phyloP scores from a whole-genome alignment of 129 eudicot species.

The Cynara cardunculus region DNA sequence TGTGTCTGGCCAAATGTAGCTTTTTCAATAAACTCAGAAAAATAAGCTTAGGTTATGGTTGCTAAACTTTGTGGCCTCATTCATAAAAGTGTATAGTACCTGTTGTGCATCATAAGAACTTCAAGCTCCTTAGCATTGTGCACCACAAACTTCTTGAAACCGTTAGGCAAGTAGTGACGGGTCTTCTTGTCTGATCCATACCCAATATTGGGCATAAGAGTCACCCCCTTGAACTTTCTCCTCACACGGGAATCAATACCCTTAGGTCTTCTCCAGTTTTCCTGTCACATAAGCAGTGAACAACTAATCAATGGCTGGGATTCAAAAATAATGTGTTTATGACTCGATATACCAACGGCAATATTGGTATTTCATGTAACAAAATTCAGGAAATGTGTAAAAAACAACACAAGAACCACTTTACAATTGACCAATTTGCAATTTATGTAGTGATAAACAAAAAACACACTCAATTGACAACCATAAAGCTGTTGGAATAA shows the following conservation, averaged over 20 bases:
- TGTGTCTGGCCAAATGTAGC: too few species aligned
- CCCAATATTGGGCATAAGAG: slow-evolving; percentile 75
- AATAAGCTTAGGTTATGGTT: not conserved
- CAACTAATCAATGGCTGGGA: not conserved
- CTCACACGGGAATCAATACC: slow-evolving; percentile 83
- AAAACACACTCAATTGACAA: not conserved
- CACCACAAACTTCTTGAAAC: slow-evolving; percentile 83
- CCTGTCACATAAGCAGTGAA: slow-evolving; percentile 15
- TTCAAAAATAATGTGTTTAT: not conserved
- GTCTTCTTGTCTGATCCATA: slow-evolving; percentile 81
- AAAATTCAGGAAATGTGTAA: not conserved
- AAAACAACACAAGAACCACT: not conserved
- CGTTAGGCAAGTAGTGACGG: slow-evolving; percentile 71
- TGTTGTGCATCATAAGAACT: slow-evolving; percentile 90
- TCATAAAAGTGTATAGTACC: slow-evolving; percentile 26
- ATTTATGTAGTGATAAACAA: not conserved
- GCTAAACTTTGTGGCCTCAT: not conserved
- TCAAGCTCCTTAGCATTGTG: slow-evolving; percentile 78
- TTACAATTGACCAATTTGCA: not conserved
- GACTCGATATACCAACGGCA: not conserved
- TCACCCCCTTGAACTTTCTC: slow-evolving; percentile 71
- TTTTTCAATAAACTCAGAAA: not conserved
- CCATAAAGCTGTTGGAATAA: not conserved
- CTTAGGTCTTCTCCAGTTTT: slow-evolving; percentile 83
- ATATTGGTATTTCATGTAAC: not conserved